phyloP scores from a whole-genome alignment of 2,329 filamentous ascomycete genomes.

The Aspergillus sp. region DNA sequence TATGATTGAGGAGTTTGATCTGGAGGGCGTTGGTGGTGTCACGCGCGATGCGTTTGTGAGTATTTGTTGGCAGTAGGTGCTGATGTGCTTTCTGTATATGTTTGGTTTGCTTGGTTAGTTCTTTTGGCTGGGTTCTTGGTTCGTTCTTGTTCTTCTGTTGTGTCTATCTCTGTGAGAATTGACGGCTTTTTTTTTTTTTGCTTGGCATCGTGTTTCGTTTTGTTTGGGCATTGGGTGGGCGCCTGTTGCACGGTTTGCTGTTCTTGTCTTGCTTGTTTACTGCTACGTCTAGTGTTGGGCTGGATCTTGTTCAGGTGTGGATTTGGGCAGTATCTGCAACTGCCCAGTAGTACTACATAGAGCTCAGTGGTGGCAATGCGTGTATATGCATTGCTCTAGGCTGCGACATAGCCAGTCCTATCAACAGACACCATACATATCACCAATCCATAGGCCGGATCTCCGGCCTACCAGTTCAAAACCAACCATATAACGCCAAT shows the following conservation, averaged over 20 bases:
- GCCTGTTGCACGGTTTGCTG: slow-evolving; percentile 11
- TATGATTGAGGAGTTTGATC: slow-evolving; percentile 98
- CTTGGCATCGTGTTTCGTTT: not conserved
- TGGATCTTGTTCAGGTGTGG: too few species aligned
- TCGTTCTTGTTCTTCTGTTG: not conserved
- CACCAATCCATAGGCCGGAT: too few species aligned
- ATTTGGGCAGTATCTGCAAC: too few species aligned
- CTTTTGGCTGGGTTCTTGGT: not conserved
- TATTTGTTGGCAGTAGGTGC: slow-evolving; percentile 57
- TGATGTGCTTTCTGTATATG: slow-evolving; percentile 4
- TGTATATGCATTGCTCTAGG: too few species aligned
- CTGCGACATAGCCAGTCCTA: too few species aligned
- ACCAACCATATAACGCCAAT: too few species aligned
- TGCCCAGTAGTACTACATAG: too few species aligned
- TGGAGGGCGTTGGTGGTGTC: slow-evolving; percentile 82
- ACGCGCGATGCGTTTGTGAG: slow-evolving; percentile 62
- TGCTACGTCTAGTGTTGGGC: too few species aligned
- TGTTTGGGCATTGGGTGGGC: slow-evolving; percentile 18
- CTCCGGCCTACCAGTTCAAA: too few species aligned
- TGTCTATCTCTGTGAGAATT: not conserved
- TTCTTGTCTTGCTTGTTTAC: not conserved
- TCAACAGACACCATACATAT: too few species aligned
- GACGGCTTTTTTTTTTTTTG: not conserved
- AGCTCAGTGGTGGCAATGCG: too few species aligned
- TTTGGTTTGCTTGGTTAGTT: slow-evolving; percentile 1